Conservation (phyloP, 768 basidiomycete species). For the Trametes cubensis region DNA sequence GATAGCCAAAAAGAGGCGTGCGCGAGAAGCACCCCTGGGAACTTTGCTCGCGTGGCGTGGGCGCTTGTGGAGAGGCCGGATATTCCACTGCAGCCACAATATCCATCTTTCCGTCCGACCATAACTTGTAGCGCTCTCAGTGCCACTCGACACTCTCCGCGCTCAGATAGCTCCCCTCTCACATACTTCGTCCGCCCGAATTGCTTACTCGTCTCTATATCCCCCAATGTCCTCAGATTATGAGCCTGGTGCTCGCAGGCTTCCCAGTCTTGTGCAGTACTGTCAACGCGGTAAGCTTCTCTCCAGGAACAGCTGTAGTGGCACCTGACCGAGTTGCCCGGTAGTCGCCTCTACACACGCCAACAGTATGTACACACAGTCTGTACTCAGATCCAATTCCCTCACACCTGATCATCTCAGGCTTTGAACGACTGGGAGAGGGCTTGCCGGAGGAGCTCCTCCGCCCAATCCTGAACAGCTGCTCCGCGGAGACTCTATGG, state of each 20-base stretch:
- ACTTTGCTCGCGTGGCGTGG: constrained; percentile 16
- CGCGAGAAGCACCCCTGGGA: constrained; percentile 21
- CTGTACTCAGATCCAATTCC: neutral
- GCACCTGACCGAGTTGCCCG: constrained; percentile 22
- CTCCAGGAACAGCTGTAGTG: constrained; percentile 14
- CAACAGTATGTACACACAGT: constrained; percentile 52
- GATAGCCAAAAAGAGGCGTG: constrained; percentile 18
- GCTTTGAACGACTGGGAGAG: constrained; percentile 64
- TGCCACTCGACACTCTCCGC: neutral
- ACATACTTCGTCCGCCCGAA: constrained; percentile 12
- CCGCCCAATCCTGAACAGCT: constrained; percentile 74
- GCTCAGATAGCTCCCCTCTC: constrained; percentile 4
- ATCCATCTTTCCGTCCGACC: neutral
- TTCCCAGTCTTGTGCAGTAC: constrained; percentile 66
- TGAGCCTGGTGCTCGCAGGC: constrained; percentile 41
- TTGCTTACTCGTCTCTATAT: constrained; percentile 3
- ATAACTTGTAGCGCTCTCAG: neutral
- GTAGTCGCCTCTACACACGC: constrained; percentile 62
- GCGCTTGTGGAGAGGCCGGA: neutral
- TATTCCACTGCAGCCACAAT: too few relatives aligned
- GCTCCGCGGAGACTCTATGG: constrained; percentile 68
- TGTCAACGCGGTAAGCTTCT: constrained; percentile 69
- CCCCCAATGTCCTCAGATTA: constrained; percentile 38
- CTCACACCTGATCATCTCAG: constrained; percentile 39
- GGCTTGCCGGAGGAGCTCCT: constrained; percentile 65